A percentile compares a stretch with the other conserved stretches of the same genome.
These are phyloP conservation scores for Cyberlindnera maclurae DNA, from an alignment of 805 yeast species.

Conservation along the genomic window DNA sequence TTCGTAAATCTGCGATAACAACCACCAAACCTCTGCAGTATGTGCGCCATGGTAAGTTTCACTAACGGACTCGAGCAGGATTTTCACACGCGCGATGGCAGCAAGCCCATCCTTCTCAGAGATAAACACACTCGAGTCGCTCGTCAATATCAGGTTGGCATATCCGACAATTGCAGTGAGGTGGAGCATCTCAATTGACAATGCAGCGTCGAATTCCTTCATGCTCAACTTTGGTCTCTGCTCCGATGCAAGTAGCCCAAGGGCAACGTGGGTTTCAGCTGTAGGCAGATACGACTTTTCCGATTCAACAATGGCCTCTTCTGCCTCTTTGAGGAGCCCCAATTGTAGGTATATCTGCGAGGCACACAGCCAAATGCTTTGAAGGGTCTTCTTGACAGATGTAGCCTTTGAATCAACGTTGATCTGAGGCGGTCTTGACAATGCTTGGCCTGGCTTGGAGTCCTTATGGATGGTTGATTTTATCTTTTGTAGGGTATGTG, in stretches of 20 bases:
- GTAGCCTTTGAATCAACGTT: slow-evolving; percentile 5
- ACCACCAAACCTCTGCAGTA: slow-evolving; percentile 63
- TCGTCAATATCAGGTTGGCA: slow-evolving; percentile 12
- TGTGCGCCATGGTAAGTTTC: slow-evolving; percentile 35
- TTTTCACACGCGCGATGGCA: slow-evolving; percentile 38
- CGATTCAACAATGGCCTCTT: slow-evolving; percentile 69
- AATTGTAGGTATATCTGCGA: slow-evolving; percentile 55
- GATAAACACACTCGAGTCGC: slow-evolving; percentile 30
- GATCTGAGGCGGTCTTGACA: neutral
- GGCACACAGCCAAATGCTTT: slow-evolving; percentile 70
- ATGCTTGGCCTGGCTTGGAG: neutral
- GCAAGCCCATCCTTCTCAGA: slow-evolving; percentile 52
- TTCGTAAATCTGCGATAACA: slow-evolving; percentile 57
- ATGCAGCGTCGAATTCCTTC: slow-evolving; percentile 53
- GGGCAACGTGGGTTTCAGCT: slow-evolving; percentile 40
- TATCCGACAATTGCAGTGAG: slow-evolving; percentile 17
- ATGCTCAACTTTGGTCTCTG: slow-evolving; percentile 37
- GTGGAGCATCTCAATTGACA: slow-evolving; percentile 6
- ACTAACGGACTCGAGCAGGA: slow-evolving; percentile 31
- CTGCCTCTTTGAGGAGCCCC: slow-evolving; percentile 51
- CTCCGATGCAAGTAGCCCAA: slow-evolving; percentile 32
- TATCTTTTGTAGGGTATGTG: slow-evolving; percentile 15
- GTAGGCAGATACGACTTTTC: slow-evolving; percentile 40
- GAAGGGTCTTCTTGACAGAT: slow-evolving; percentile 31
- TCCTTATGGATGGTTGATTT: slow-evolving; percentile 11